These are phyloP conservation scores for Penicillium paxilli DNA, from an alignment of 495 filamentous ascomycete species.

Conservation along the genomic window DNA sequence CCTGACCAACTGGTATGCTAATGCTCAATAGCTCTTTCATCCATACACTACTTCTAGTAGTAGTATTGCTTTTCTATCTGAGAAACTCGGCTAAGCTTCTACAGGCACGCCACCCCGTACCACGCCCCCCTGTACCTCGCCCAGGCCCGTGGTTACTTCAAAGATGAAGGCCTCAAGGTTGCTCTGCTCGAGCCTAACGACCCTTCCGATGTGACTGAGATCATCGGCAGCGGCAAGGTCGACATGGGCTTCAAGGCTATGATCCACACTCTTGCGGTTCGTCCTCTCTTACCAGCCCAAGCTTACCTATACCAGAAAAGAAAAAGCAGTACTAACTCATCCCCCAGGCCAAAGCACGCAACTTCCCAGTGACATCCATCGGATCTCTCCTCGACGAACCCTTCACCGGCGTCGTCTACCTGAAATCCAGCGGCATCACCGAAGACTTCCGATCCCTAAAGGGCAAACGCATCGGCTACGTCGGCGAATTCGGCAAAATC, in stretches of 20 bases:
- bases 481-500: slow-evolving; percentile 75
- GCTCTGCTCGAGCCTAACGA: slow-evolving; percentile 72
- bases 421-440: slow-evolving; percentile 68
- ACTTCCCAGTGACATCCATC: slow-evolving; percentile 67
- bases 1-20: slow-evolving; percentile 66
- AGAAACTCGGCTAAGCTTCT: slow-evolving; percentile 35
- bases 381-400: slow-evolving; percentile 70
- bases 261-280: slow-evolving; percentile 69
- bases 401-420: slow-evolving; percentile 71
- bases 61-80: too few relatives aligned
- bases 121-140: slow-evolving; percentile 71
- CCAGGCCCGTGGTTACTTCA: slow-evolving; percentile 69
- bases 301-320: not conserved
- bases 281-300: slow-evolving; percentile 15
- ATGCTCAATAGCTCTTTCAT: slow-evolving; percentile 2
- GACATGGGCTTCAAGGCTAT: slow-evolving; percentile 77
- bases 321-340: not conserved
- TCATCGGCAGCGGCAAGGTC: slow-evolving; percentile 68
- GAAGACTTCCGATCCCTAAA: slow-evolving; percentile 61
- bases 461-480: slow-evolving; percentile 70
- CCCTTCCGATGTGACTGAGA: slow-evolving; percentile 70
- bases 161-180: slow-evolving; percentile 68
- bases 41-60: not conserved
- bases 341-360: slow-evolving; percentile 62
- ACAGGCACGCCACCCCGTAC: slow-evolving; percentile 71